Conservation (phyloP, 352 stramenopile genomes). For the Phytopythium oedochilum region DNA sequence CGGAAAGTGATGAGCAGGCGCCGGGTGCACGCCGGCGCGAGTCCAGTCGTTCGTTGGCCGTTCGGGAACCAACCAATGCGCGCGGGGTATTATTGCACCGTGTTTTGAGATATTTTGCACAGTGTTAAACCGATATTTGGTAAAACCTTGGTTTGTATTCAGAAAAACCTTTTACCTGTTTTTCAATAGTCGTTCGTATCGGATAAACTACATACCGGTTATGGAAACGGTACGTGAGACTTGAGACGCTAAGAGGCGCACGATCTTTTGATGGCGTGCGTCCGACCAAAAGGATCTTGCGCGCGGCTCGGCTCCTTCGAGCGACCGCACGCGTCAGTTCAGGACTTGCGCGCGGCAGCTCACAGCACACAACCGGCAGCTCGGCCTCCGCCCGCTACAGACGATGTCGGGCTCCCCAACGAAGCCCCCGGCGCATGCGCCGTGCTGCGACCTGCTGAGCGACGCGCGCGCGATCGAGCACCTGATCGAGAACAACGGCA, state of each 20-base stretch:
- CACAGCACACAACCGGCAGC: background rate
- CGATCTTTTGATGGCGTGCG: slow-evolving; percentile 1
- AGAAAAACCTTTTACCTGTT: too few relatives aligned
- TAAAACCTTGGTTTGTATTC: too few relatives aligned
- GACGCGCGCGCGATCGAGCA: slow-evolving; percentile 39
- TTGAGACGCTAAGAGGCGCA: background rate
- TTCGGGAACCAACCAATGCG: background rate
- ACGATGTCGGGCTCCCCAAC: background rate
- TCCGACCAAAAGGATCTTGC: too few relatives aligned
- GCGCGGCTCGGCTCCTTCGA: too few relatives aligned
- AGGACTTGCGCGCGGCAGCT: background rate
- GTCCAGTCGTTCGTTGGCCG: background rate
- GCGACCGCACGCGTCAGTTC: background rate
- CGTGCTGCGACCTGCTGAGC: slow-evolving; percentile 7
- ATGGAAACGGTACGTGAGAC: too few relatives aligned
- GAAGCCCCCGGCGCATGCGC: slow-evolving; percentile 1
- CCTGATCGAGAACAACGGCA: slow-evolving; percentile 51
- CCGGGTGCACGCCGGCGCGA: too few relatives aligned
- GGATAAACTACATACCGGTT: too few relatives aligned
- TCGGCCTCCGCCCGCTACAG: background rate
- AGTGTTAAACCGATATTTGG: too few relatives aligned
- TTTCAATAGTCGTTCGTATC: too few relatives aligned
- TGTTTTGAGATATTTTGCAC: background rate
- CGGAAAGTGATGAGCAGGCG: background rate
- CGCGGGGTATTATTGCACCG: too few relatives aligned